Evolutionary conservation across 2,329 filamentous ascomycete species (phyloP).

Genomic region (Cercospora nicotianae): DNA sequence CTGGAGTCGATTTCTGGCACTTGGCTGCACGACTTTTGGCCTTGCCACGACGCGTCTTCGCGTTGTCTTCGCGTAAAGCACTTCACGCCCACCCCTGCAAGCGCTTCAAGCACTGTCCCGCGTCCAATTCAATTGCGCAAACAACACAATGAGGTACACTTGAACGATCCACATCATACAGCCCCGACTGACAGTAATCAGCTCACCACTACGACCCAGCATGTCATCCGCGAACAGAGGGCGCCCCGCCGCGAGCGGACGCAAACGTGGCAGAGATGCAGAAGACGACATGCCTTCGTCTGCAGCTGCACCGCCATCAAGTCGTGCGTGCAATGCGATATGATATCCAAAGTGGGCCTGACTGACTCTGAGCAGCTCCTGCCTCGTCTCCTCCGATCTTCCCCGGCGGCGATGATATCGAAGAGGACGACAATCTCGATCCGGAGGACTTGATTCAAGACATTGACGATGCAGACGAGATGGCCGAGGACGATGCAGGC

Average conservation of each 20-base stretch:
- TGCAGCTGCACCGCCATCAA: slow-evolving; percentile 59
- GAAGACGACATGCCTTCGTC: slow-evolving; percentile 62
- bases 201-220: slow-evolving; percentile 51
- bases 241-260: slow-evolving; percentile 51
- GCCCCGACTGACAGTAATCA: background rate
- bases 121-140: background rate
- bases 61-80: background rate
- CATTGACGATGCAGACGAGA: slow-evolving; percentile 67
- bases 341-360: background rate
- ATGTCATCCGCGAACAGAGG: slow-evolving; percentile 83
- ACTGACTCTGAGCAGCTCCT: slow-evolving; percentile 44
- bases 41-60: background rate
- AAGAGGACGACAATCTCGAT: slow-evolving; percentile 69
- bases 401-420: slow-evolving; percentile 64
- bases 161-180: background rate
- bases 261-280: slow-evolving; percentile 65
- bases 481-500: slow-evolving; percentile 68
- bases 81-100: background rate
- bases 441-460: slow-evolving; percentile 65
- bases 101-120: slow-evolving; percentile 5
- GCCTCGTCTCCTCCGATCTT: slow-evolving; percentile 65
- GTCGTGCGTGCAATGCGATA: slow-evolving; percentile 53
- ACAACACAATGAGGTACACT: slow-evolving; percentile 4
- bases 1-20: background rate
- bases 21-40: background rate